A percentile compares a stretch with the other conserved stretches of the same genome.
Conservation (phyloP, 106 monocot genomes). For the Dendrobium officinale region DNA sequence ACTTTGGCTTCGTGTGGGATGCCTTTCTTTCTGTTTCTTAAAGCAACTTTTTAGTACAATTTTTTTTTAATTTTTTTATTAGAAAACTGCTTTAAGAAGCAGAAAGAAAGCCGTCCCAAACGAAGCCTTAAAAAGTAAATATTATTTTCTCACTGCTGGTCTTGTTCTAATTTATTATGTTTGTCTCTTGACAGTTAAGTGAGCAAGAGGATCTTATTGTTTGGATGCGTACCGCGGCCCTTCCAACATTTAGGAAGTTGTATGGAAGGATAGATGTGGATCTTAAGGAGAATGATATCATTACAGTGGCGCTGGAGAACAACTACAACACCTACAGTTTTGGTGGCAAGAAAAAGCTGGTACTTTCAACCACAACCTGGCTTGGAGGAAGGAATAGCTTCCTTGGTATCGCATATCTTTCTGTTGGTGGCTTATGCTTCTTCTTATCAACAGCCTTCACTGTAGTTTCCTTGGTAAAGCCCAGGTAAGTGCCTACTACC, state of each 20-base stretch:
- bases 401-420: constrained; percentile 52
- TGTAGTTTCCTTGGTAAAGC: constrained; percentile 40
- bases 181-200: constrained; percentile 25
- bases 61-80: too few relatives aligned
- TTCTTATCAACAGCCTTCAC: constrained; percentile 39
- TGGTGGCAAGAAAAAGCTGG: constrained; percentile 58
- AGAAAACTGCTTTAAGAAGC: too few relatives aligned
- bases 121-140: too few relatives aligned
- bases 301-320: constrained; percentile 37
- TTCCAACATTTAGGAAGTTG: constrained; percentile 61
- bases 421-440: constrained; percentile 47
- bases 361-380: constrained; percentile 58
- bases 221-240: constrained; percentile 67
- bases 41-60: too few relatives aligned
- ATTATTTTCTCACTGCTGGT: too few relatives aligned
- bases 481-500: constrained; percentile 26
- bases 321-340: constrained; percentile 62
- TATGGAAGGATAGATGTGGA: constrained; percentile 56
- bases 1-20: too few relatives aligned
- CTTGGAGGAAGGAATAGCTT: constrained; percentile 62
- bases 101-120: too few relatives aligned
- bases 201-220: constrained; percentile 63
- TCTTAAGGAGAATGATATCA: constrained; percentile 39
- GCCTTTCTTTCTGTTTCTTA: too few relatives aligned
- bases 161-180: too few relatives aligned